Conservation (phyloP, 768 basidiomycete species). For the Boletales sp. region DNA sequence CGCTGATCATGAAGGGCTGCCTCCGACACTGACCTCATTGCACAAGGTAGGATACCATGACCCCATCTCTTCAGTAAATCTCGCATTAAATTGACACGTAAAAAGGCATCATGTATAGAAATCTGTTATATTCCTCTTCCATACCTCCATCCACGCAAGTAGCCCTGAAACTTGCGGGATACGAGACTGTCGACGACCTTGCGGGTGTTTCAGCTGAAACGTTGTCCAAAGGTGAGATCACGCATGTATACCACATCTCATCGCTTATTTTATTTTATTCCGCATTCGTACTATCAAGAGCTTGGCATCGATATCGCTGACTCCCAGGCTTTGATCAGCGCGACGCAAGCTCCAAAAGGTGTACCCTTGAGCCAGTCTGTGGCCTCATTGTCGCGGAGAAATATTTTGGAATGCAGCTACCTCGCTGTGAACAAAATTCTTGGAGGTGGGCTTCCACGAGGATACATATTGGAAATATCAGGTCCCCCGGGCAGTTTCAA, state of each 20-base stretch:
- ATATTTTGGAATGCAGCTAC: constrained; percentile 30
- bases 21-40: background rate
- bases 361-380: constrained; percentile 54
- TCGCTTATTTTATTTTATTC: background rate
- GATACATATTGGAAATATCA: constrained; percentile 67
- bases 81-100: background rate
- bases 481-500: constrained; percentile 75
- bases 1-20: background rate
- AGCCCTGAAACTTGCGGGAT: constrained; percentile 51
- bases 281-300: constrained; percentile 34
- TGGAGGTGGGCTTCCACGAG: constrained; percentile 58
- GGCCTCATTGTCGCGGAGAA: constrained; percentile 35
- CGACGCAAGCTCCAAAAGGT: constrained; percentile 33
- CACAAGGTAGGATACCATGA: constrained; percentile 9
- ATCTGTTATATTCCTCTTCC: constrained; percentile 42
- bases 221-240: constrained; percentile 48
- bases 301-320: constrained; percentile 44
- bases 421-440: constrained; percentile 55
- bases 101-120: constrained; percentile 32
- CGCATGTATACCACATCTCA: background rate
- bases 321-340: constrained; percentile 45
- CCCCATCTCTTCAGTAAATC: background rate
- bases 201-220: constrained; percentile 38
- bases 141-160: constrained; percentile 45
- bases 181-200: constrained; percentile 56